Evolutionary conservation across 257 asterid species (phyloP).

Genomic region (Thymus mandschuricus): DNA sequence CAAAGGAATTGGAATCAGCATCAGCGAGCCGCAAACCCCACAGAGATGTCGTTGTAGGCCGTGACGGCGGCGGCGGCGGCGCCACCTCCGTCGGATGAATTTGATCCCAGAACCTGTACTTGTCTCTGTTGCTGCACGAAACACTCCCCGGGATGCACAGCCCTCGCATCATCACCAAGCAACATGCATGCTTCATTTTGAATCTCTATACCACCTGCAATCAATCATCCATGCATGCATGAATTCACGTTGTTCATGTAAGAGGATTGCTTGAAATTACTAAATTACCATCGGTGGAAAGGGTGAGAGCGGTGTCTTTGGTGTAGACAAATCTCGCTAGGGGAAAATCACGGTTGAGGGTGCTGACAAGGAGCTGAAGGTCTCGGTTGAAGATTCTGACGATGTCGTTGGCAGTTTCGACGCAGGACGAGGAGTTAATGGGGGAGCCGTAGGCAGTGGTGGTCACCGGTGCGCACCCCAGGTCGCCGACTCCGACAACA

Average conservation of each 20-base stretch:
- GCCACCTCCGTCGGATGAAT: conserved; percentile 30
- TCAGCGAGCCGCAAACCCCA: background rate
- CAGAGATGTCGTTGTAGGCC: conserved; percentile 24
- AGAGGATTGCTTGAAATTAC: background rate
- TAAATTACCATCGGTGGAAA: background rate
- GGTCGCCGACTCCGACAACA: conserved; percentile 35
- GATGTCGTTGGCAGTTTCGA: conserved; percentile 35
- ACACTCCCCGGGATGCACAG: background rate
- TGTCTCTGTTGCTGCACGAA: conserved; percentile 13
- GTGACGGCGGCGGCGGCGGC: background rate
- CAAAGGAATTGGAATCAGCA: too few species aligned
- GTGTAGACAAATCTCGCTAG: conserved; percentile 37
- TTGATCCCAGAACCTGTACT: conserved; percentile 3
- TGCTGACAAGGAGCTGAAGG: conserved; percentile 33
- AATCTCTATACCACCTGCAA: background rate
- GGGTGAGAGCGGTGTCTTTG: background rate
- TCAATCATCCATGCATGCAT: background rate
- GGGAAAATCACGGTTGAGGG: conserved; percentile 32
- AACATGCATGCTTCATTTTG: conserved; percentile 44
- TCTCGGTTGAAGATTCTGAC: conserved; percentile 33
- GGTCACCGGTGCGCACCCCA: conserved; percentile 48
- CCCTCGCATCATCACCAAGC: conserved; percentile 11
- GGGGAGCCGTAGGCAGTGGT: conserved; percentile 36
- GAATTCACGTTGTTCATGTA: background rate
- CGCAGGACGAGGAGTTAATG: conserved; percentile 29